Base-by-base conservation (phyloP, 305 asterid species). In the Plantago rigida region DNA sequence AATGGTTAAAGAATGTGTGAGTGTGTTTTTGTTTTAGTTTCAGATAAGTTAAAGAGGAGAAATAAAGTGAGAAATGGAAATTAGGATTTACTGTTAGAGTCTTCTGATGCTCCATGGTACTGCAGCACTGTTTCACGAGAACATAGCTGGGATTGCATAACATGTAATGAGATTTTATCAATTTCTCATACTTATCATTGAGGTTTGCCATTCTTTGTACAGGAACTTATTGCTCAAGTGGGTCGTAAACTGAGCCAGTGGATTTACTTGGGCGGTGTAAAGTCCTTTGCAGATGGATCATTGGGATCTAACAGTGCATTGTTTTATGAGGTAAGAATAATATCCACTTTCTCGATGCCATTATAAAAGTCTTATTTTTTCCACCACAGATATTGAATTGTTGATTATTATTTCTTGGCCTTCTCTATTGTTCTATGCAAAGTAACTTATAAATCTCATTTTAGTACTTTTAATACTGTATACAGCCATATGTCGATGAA, bases 221-320 rank as follows among this genome's bases (percentile, higher is more conserved):
- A 92, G 96, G 91, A 87, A 73, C 78, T 78, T 51, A 70, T 78
- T 47, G 70, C 74, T 52, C 72, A 69, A 74, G 82, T 69, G 63
- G 91, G 91, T 61, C 94, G 68, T 62, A 79, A 71, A 68, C 81
- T 77, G 79, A 86, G 95, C 74, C 83, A 81, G 67, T 86, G 96
- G 97, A 80, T 92, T 53, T 81, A 88, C 79, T 79, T 92, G 65
- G 97, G 99, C 11, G 99, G 99, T 51, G 62, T 92, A 66, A 88
- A 92, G 81, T 84, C 94, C 66, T 92, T 83, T 76, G 81, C 87
- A 51, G 99, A 92, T 83, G 99, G 99, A 69, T 92, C 99, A 60
- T 69, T 92, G 87, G 99, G 97, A 73, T 92, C 97, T 65, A 78
- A 64, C 31, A 92, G 99, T 77, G 99, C 99, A 62, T 78, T 88